Conservation (phyloP, 73 alveolate genomes). For the Blepharisma japonicum region DNA sequence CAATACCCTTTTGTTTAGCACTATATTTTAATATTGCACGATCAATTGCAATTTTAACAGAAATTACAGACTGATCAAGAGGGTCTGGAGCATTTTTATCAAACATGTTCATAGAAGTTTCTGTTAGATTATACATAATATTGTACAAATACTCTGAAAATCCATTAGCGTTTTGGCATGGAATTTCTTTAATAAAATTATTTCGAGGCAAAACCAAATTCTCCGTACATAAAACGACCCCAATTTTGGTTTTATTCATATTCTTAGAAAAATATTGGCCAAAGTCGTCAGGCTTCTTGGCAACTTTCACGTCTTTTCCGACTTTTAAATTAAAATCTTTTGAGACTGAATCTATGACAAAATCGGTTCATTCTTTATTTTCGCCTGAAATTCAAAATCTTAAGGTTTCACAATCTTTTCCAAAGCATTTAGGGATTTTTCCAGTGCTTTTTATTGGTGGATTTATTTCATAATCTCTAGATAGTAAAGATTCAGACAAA, state of each 20-base stretch:
- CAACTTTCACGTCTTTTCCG: slow-evolving; percentile 49
- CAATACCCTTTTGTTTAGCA: background rate
- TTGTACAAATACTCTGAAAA: background rate
- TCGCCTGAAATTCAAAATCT: slow-evolving; percentile 64
- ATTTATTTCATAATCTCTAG: background rate
- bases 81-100: slow-evolving; percentile 18
- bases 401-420: slow-evolving; percentile 57
- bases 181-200: background rate
- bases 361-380: slow-evolving; percentile 40
- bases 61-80: slow-evolving; percentile 1
- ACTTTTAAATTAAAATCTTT: slow-evolving; percentile 31
- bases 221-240: background rate
- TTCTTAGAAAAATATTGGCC: background rate
- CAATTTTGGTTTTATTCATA: background rate
- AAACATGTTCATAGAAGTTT: background rate
- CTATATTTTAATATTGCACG: slow-evolving; percentile 16
- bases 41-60: slow-evolving; percentile 27
- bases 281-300: slow-evolving; percentile 28
- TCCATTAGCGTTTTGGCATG: slow-evolving; percentile 4
- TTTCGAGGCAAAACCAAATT: background rate
- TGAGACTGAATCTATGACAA: slow-evolving; percentile 49
- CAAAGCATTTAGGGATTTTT: slow-evolving; percentile 18
- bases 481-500: background rate
- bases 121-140: background rate
- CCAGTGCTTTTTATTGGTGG: background rate